Conservation (phyloP, 2,329 filamentous ascomycete genomes). For the Diaporthe helianthi region DNA sequence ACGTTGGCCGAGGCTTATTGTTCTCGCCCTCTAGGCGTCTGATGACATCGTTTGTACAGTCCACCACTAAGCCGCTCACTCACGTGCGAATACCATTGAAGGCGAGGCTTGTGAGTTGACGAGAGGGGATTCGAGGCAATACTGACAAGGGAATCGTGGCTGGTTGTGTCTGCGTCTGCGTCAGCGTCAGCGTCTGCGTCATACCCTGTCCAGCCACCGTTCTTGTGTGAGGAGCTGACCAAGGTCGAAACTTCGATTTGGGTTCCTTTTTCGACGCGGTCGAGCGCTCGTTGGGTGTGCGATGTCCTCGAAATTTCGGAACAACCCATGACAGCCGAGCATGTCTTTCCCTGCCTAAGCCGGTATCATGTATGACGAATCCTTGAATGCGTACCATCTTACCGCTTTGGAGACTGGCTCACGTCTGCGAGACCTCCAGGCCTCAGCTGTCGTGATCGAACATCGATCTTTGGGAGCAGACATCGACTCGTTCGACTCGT, state of each 20-base stretch:
- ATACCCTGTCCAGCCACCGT: not conserved
- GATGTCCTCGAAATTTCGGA: not conserved
- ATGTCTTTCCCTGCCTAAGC: not conserved
- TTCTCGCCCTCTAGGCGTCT: not conserved
- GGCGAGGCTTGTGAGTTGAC: not conserved
- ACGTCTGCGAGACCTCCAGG: not conserved
- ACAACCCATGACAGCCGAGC: not conserved
- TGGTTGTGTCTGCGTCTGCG: not conserved
- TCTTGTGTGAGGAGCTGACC: not conserved
- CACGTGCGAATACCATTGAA: not conserved
- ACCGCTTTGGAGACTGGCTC: not conserved
- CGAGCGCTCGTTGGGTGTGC: not conserved
- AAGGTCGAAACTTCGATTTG: not conserved
- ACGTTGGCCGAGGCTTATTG: conserved; percentile 22
- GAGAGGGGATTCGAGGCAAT: not conserved
- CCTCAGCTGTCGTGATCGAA: not conserved
- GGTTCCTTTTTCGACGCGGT: not conserved
- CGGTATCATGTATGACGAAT: not conserved
- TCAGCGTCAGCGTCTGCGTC: not conserved
- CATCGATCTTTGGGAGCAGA: conserved; percentile 2
- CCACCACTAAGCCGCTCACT: not conserved
- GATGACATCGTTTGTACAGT: conserved; percentile 1
- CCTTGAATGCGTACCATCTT: not conserved
- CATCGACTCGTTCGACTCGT: conserved; percentile 5
- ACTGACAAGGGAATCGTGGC: not conserved